These are phyloP conservation scores for Chenopodium berlandieri DNA, from an alignment of 148 eudicot genomes.

Conservation along the genomic window DNA sequence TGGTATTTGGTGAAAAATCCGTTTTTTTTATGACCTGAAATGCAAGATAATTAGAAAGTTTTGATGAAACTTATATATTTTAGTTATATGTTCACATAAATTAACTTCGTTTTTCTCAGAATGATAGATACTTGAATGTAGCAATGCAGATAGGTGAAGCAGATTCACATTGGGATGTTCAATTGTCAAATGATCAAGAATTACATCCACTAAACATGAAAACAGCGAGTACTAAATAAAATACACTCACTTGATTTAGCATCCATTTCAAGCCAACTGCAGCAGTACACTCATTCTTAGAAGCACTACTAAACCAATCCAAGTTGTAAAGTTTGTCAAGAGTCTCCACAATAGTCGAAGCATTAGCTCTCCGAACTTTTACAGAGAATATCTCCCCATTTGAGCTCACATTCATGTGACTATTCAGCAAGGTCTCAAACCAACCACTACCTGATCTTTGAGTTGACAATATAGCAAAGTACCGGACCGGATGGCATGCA, in stretches of 20 bases:
- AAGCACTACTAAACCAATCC: constrained; percentile 72
- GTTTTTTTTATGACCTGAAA: not conserved
- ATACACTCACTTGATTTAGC: constrained; percentile 80
- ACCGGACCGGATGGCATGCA: constrained; percentile 80
- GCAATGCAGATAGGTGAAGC: not conserved
- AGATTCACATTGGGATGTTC: not conserved
- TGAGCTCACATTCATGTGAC: constrained; percentile 81
- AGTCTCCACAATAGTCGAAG: constrained; percentile 57
- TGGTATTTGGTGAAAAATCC: no score
- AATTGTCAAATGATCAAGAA: not conserved
- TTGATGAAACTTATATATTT: not conserved
- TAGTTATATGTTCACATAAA: not conserved
- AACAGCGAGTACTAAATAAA: not conserved
- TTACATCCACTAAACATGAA: not conserved
- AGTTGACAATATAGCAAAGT: constrained; percentile 73
- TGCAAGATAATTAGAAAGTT: not conserved
- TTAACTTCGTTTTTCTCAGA: not conserved
- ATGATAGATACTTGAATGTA: not conserved
- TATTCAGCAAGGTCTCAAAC: constrained; percentile 89
- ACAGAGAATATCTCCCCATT: constrained; percentile 88
- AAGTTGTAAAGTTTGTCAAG: constrained; percentile 75
- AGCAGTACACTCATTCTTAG: constrained; percentile 91
- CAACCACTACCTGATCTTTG: constrained; percentile 98
- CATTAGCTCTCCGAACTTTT: constrained; percentile 63
- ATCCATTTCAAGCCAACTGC: constrained; percentile 99